These are phyloP conservation scores for Phytopythium litorale DNA, from an alignment of 352 stramenopile genomes.

Conservation along the genomic window DNA sequence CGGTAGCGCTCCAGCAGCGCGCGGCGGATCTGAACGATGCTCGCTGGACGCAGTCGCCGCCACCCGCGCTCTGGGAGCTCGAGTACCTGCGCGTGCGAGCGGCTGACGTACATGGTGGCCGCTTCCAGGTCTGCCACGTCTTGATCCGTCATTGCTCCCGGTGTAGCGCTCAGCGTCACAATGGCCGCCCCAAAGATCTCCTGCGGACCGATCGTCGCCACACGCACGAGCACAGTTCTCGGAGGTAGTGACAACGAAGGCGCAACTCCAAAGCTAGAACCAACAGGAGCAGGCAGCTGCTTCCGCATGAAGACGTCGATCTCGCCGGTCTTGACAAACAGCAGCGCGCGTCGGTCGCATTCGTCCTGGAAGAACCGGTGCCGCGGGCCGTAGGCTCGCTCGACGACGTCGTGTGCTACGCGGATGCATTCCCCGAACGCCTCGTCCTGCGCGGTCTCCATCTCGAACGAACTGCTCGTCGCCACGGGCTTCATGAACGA, in stretches of 20 bases:
- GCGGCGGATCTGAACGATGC: slow-evolving; percentile 41
- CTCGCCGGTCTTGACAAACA: slow-evolving; percentile 67
- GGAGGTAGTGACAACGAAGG: background rate
- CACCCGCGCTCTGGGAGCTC: slow-evolving; percentile 65
- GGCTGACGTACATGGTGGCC: slow-evolving; percentile 59
- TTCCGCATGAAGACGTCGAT: slow-evolving; percentile 56
- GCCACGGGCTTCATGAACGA: slow-evolving; percentile 44
- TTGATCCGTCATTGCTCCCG: slow-evolving; percentile 4
- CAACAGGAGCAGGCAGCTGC: background rate
- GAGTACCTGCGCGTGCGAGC: slow-evolving; percentile 48
- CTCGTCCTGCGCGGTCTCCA: slow-evolving; percentile 1
- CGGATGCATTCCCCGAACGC: slow-evolving; percentile 76
- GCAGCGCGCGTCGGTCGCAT: slow-evolving; percentile 43
- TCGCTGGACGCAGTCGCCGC: slow-evolving; percentile 39
- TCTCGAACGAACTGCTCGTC: background rate
- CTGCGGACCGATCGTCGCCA: slow-evolving; percentile 66
- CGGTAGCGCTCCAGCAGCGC: slow-evolving; percentile 50
- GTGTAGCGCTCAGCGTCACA: slow-evolving; percentile 25
- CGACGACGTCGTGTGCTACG: slow-evolving; percentile 62
- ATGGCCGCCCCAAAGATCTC: slow-evolving; percentile 66
- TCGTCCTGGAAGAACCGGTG: slow-evolving; percentile 62
- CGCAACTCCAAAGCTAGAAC: background rate
- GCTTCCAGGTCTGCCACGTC: slow-evolving; percentile 17
- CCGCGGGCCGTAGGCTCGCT: slow-evolving; percentile 46
- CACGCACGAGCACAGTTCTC: slow-evolving; percentile 38